Base-by-base conservation (phyloP, 208 protist species). In the Histomonas meleagridis region DNA sequence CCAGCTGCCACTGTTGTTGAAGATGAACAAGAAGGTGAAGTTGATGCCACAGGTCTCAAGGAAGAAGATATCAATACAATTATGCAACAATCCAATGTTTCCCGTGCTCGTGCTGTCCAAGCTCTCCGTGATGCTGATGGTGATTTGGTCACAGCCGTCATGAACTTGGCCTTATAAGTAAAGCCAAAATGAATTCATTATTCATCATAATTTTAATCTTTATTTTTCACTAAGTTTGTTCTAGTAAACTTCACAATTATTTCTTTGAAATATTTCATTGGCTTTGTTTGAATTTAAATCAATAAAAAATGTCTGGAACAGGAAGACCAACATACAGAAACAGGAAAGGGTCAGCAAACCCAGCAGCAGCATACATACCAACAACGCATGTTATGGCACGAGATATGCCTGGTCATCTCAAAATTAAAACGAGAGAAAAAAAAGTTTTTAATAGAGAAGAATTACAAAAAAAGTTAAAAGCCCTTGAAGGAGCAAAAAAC, bases 131-230 rank as follows among this genome's bases (percentile, higher is more conserved):
- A 90, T 23, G n/a, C 14, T 46, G 57, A 90, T 23, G 48, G 48
- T 23, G 78, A 90, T 90, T 21, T 90, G 46, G 78, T 90, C 78
- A 90, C 43, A 62, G 78, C 78, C 7, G 49, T 90, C n/a, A 90
- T 90, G 78, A 60, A 60, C 43, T 57, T 90, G 46, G n/a, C 78
- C 23, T 32, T 90, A 40, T 90, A 60, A 90, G 16, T 32, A 69
- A 69, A n/a, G n/a, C n/a, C n/a, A n/a, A n/a, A n/a, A n/a, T n/a
- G n/a, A n/a, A n/a, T n/a, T n/a, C n/a, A n/a, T n/a, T n/a, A n/a
- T n/a, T n/a, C n/a, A n/a, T n/a, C n/a, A n/a, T n/a, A n/a, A n/a
- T n/a, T n/a, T n/a, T n/a, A n/a, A n/a, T n/a, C n/a, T n/a, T n/a
- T n/a, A n/a, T n/a, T n/a, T n/a, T n/a, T n/a, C n/a, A n/a, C n/a